Base-by-base conservation (phyloP, 2,329 filamentous ascomycete species). In the Lasiodiplodia hormozganensis region DNA sequence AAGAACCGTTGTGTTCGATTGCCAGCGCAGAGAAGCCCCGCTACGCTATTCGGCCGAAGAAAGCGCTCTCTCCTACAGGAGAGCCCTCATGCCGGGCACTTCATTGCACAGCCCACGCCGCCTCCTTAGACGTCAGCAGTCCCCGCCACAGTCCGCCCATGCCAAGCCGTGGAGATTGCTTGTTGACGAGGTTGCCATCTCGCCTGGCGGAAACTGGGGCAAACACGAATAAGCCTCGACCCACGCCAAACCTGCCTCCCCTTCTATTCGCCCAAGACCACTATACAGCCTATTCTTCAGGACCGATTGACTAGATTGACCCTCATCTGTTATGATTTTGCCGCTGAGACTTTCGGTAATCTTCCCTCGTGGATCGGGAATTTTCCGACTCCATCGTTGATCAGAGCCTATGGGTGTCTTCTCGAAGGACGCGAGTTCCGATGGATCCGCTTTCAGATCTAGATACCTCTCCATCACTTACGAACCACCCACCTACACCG, bases 141-240 rank as follows among this genome's bases (percentile, higher is more conserved):
- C n/a, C 43, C 18, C n/a, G n/a, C 54, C 28, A 25, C 52, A 60
- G 36, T 8, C 34, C 10, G 12, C 36, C 40, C 31, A 23, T 47
- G 56, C 56, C 56, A 60, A 47, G 57, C 57, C 57, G 40, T 62
- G 38, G 25, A 49, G 16, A 62, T 47, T 62, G 40, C 57, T 62
- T 47, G 57, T 16, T 49, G 56, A 62, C 49, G 57, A 62, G 57
- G 18, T 10, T 34, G 2, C 54, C 18, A 36, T 36, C 31, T 40
- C 54, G 11, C 31, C 54, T 58, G 54, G 40, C 40, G 34, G 40
- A 21, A 14, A 12, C 25, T 31, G 57, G 23, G 40, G 57, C 38
- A 2, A 18, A 43, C 38, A 11, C 38, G n/a, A 34, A 43, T n/a
- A 16, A 23, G 28, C 52, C 7, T 36, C 54, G 54, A 57, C 31